A percentile compares a stretch with the other conserved stretches of the same genome.
Conservation (phyloP, 2,329 filamentous ascomycete genomes). For the Cryphonectria radicalis region DNA sequence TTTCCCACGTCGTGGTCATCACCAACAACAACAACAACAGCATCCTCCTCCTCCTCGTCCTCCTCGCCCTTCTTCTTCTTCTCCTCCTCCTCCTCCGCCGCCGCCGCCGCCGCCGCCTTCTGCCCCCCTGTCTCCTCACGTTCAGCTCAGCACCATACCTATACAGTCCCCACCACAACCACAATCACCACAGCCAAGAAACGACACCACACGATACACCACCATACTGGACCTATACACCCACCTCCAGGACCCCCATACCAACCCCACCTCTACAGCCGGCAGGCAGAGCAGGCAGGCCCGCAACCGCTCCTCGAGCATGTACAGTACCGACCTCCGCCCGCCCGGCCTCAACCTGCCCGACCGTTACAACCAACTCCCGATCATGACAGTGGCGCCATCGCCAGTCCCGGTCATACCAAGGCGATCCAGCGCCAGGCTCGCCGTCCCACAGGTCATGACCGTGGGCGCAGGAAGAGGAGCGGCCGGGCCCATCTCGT, state of each 20-base stretch:
- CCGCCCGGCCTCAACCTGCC: conserved; percentile 5
- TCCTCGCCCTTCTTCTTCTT: too few species aligned
- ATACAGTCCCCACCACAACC: neutral
- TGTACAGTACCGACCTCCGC: conserved; percentile 11
- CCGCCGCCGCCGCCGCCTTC: neutral
- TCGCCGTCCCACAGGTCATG: neutral
- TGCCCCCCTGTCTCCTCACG: too few species aligned
- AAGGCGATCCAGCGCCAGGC: neutral
- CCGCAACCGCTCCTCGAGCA: conserved; percentile 7
- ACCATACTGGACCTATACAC: neutral
- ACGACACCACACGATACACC: conserved; percentile 4
- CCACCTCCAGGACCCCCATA: neutral
- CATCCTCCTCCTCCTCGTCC: neutral
- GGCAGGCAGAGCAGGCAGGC: neutral
- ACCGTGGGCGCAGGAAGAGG: neutral
- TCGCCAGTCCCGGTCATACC: neutral
- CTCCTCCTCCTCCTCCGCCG: neutral
- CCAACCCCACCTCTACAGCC: too few species aligned
- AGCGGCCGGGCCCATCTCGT: neutral
- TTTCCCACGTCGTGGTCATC: neutral
- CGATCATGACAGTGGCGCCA: neutral
- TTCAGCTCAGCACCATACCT: neutral
- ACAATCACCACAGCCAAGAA: neutral
- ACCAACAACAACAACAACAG: neutral
- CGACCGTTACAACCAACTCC: neutral